phyloP scores from a whole-genome alignment of 163 green algal genomes.

The Prototheca cutis region DNA sequence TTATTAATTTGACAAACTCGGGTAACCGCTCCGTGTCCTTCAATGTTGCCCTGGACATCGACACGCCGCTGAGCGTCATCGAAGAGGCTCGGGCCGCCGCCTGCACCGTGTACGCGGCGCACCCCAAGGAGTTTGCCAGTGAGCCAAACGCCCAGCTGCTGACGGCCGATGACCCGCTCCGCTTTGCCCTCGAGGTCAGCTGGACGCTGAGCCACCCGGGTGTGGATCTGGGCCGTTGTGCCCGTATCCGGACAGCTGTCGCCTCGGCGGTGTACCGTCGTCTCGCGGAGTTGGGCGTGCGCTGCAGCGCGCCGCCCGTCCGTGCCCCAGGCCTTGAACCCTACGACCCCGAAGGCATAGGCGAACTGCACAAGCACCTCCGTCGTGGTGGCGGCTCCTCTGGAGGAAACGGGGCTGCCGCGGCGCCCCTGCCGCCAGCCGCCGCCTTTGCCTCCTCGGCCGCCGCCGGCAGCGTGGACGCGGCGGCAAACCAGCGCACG shows the following conservation, averaged over 20 bases:
- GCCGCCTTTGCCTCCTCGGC: too few species aligned
- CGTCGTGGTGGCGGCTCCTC: too few species aligned
- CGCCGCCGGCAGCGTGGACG: too few species aligned
- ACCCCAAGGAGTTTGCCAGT: constrained; percentile 15
- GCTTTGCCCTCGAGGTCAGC: constrained; percentile 26
- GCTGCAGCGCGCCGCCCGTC: not conserved
- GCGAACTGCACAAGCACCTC: too few species aligned
- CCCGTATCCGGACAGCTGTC: constrained; percentile 6
- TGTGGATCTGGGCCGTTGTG: constrained; percentile 4
- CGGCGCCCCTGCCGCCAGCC: too few species aligned
- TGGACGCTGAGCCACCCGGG: constrained; percentile 22
- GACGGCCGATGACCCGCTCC: constrained; percentile 22
- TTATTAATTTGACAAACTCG: constrained; percentile 21
- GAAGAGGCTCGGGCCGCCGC: constrained; percentile 5
- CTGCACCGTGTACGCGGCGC: not conserved
- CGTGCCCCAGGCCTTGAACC: not conserved
- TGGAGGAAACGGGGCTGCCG: not conserved
- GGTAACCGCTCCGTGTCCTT: constrained; percentile 23
- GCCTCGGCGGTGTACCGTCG: not conserved
- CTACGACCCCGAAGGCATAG: too few species aligned
- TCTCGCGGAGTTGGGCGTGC: constrained; percentile 2
- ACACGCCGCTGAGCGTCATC: constrained; percentile 5
- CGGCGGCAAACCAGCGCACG: not conserved
- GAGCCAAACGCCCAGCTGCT: constrained; percentile 6
- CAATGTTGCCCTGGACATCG: constrained; percentile 24